Conservation (phyloP, 257 asterid species). For the Plantago ovata region DNA sequence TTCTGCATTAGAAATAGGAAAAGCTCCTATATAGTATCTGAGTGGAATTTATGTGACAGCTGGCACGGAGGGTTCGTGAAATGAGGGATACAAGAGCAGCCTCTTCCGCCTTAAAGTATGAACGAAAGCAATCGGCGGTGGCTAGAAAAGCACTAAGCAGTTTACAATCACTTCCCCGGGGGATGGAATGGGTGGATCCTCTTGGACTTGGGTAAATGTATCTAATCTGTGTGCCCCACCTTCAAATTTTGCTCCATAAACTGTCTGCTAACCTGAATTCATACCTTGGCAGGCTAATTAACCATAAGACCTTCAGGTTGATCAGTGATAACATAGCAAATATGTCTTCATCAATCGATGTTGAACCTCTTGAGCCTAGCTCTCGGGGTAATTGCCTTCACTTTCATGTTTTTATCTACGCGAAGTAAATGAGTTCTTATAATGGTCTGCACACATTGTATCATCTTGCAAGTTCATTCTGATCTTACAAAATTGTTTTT, state of each 20-base stretch:
- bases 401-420: constrained; percentile 13
- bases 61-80: constrained; percentile 84
- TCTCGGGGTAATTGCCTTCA: constrained; percentile 59
- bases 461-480: too few species aligned
- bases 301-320: constrained; percentile 84
- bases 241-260: constrained; percentile 8
- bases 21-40: constrained; percentile 7
- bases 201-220: constrained; percentile 84
- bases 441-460: too few species aligned
- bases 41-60: constrained; percentile 46
- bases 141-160: constrained; percentile 62
- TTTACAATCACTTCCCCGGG: constrained; percentile 90
- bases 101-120: constrained; percentile 56
- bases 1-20: constrained; percentile 7
- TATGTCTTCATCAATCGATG: constrained; percentile 45
- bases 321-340: constrained; percentile 70
- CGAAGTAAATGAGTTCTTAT: constrained; percentile 17
- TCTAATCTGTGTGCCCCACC: constrained; percentile 14
- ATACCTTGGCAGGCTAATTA: constrained; percentile 64
- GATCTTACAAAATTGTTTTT: too few species aligned
- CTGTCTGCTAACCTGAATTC: constrained; percentile 21
- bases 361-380: constrained; percentile 73
- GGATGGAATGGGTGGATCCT: constrained; percentile 99
- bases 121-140: constrained; percentile 46
- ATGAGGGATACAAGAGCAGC: constrained; percentile 90